phyloP scores from a whole-genome alignment of 257 asterid species.

The Fraxinus anomala region DNA sequence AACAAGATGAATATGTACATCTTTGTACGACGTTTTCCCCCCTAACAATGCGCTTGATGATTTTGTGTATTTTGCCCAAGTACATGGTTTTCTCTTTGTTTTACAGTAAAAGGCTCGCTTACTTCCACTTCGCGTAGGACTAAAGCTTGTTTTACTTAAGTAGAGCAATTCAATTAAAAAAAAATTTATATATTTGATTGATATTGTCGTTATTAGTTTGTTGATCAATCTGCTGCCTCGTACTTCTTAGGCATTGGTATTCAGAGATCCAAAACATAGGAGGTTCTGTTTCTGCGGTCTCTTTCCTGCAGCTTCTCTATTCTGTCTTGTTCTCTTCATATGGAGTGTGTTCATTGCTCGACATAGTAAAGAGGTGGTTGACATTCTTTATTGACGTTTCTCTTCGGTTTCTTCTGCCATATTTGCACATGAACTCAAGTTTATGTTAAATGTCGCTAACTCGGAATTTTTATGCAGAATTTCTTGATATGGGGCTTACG shows the following conservation, averaged over 20 bases:
- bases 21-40: no score
- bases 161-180: background rate
- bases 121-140: background rate
- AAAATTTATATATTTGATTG: background rate
- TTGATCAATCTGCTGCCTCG: background rate
- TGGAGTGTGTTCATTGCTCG: conserved; percentile 34
- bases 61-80: background rate
- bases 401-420: background rate
- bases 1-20: background rate
- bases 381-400: background rate
- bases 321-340: conserved; percentile 38
- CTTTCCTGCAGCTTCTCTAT: conserved; percentile 43
- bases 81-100: background rate
- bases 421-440: background rate
- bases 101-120: background rate
- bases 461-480: conserved; percentile 44
- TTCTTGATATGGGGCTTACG: conserved; percentile 34
- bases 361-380: conserved; percentile 47
- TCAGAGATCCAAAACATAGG: conserved; percentile 41
- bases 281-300: conserved; percentile 40
- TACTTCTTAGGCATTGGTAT: conserved; percentile 38
- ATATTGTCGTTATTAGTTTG: background rate
- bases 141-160: background rate
- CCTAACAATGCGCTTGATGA: no score
- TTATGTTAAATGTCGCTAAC: conserved; percentile 1